Conservation (phyloP, 305 asterid genomes). For the Solanum hybrid region DNA sequence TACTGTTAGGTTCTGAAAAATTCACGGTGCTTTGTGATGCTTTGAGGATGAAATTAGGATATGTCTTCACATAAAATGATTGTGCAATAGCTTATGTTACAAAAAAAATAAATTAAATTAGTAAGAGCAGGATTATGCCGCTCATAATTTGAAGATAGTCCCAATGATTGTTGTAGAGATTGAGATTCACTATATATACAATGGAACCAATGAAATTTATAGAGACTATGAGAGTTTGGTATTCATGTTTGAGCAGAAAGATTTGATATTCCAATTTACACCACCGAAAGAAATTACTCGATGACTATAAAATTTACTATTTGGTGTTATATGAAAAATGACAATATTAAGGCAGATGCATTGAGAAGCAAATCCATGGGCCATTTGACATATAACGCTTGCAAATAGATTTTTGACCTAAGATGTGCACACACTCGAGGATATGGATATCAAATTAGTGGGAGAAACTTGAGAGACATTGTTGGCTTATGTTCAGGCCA, state of each 20-base stretch:
- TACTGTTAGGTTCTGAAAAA: neutral
- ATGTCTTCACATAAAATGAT: too few species aligned
- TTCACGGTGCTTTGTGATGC: neutral
- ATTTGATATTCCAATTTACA: neutral
- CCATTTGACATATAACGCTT: neutral
- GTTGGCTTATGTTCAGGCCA: neutral
- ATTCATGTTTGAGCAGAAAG: neutral
- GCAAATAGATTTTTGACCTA: neutral
- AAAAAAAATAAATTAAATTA: too few species aligned
- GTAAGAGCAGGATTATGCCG: neutral
- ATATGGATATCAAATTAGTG: too few species aligned
- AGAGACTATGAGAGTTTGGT: neutral
- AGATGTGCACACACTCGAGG: neutral
- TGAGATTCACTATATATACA: neutral
- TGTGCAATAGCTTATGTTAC: too few species aligned
- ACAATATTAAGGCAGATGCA: neutral
- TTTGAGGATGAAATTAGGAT: too few species aligned
- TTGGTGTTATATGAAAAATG: neutral
- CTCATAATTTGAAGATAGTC: neutral
- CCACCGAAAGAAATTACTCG: neutral
- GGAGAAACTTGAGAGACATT: neutral
- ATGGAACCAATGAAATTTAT: neutral
- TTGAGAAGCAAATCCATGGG: neutral
- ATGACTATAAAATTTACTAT: neutral
- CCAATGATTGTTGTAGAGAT: neutral